Evolutionary conservation across 768 basidiomycete genomes (phyloP), one percentile per base, ranked within the genome.

Genomic region (Lactarius vividus): DNA sequence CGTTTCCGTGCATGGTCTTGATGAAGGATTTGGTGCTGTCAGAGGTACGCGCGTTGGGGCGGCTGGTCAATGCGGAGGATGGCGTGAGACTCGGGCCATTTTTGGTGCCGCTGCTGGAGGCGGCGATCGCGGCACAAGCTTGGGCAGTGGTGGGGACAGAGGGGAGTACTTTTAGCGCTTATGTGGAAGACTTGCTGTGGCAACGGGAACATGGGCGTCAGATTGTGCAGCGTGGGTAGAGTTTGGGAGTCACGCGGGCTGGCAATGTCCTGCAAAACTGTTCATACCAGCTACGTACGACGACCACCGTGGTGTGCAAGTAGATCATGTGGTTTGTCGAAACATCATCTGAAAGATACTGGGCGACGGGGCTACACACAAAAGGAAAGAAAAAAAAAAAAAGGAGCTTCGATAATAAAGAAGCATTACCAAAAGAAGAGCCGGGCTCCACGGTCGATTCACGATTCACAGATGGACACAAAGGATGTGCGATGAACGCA

Each of bases 91-190:
- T 91, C 69, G 78, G 72, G 23, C 70, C 66, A 18, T 83, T 85
- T 69, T 64, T 90, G 13, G 71, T 83, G 26, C 88, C 90, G 2
- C 83, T 91, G 64, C 70, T 93, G 37, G 91, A 92, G 72, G 89
- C 87, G 7, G 79, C 91, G 77, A 82, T 94, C 35, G 83, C 85
- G 18, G 83, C 84, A 3, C 80, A 80, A 60, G 88, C 86, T 0
- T 75, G 79, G 73, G 76, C 71, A 18, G 81, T 91, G 35, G 83
- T 87, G 0, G 89, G 88, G 2, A 94, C 91, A 15, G 82, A 85
- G 61, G 82, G 83, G 62, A 92, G 89, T 71, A 92, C 92, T 35
- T 93, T 91, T 70, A 89, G 88, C 73, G 76, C 79, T 61, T 94
- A 86, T 68, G 82, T 89, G 23, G 76, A 79, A 63, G 87, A 90